Evolutionary conservation across 208 protist genomes (phyloP), one percentile per base, ranked within the genome.

Genomic region (Acanthamoeba pearcei): DNA sequence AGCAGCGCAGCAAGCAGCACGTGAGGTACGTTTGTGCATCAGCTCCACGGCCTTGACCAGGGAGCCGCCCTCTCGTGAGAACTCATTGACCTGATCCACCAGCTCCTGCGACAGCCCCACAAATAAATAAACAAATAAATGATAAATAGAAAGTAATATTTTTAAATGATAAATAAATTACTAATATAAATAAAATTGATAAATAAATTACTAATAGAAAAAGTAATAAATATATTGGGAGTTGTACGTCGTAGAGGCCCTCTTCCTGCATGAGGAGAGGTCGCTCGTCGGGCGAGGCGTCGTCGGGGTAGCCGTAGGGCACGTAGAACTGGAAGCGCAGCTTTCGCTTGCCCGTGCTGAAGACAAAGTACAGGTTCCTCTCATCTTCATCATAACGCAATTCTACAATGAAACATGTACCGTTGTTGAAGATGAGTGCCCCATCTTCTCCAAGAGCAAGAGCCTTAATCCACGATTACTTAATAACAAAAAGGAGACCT

Each of bases 231-330:
- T n/a, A n/a, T n/a, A n/a, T n/a, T n/a, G n/a, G 51, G 38, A 53
- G 42, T 24, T 8, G 64, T 35, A 92, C 86, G 62, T 92, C 86
- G 64, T 92, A 74, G 29, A 68, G 86, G 42, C 62, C 62, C 15
- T 92, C 86, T 29, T 92, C 86, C 9, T 92, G 62, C 86, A 92
- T 74, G 32, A 92, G 86, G 62, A 92, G 64, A 4, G 86, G 86
- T 3, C 64, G 55, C 38, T 92, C 86, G 49, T 92, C 86, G 4
- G 62, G 86, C 17, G 55, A 68, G 13, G 86, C 15, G 42, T 68
- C 55, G 62, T 68, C 55, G n/a, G 86, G 86, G 22, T 92, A 92
- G 60, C 86, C 86, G 19, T 92, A 74, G 35, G 86, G 86, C 86
- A 92, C 86, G 32, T 76, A 92, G 60, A 92, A 92, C 62, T 74